phyloP scores from a whole-genome alignment of 2,329 filamentous ascomycete genomes.

The Neofusicoccum sp. region DNA sequence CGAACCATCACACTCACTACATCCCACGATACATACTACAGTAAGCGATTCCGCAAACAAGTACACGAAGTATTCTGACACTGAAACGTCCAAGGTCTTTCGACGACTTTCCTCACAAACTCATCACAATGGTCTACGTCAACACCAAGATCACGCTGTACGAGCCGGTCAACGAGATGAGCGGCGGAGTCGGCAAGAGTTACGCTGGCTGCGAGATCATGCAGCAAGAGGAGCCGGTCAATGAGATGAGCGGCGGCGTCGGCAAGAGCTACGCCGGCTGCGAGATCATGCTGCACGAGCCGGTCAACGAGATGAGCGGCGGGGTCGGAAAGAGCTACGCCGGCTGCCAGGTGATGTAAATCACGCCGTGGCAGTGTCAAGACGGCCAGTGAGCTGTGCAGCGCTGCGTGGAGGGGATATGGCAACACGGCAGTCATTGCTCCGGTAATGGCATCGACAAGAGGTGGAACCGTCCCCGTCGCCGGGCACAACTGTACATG shows the following conservation, averaged over 20 bases:
- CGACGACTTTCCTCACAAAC: not conserved
- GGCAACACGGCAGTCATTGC: not conserved
- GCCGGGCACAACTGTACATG: not conserved
- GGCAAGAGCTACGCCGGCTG: not conserved
- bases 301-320: not conserved
- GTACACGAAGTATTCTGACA: not conserved
- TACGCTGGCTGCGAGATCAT: not conserved
- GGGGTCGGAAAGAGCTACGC: not conserved
- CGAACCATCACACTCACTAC: constrained; percentile 2
- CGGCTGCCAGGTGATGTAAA: not conserved
- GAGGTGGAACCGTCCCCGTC: not conserved
- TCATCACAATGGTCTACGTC: not conserved
- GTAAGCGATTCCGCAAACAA: not conserved
- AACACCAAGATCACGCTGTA: not conserved
- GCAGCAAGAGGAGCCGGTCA: not conserved
- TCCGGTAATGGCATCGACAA: not conserved
- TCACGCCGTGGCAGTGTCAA: not conserved
- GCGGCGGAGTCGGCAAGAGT: not conserved
- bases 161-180: not conserved
- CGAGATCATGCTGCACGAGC: not conserved
- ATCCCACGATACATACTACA: not conserved
- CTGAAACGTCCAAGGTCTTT: not conserved
- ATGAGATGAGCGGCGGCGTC: not conserved
- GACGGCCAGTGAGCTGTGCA: not conserved
- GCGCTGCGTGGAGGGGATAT: not conserved